Evolutionary conservation across 2,329 filamentous ascomycete species (phyloP).

Genomic region (Arthroderma uncinatum): DNA sequence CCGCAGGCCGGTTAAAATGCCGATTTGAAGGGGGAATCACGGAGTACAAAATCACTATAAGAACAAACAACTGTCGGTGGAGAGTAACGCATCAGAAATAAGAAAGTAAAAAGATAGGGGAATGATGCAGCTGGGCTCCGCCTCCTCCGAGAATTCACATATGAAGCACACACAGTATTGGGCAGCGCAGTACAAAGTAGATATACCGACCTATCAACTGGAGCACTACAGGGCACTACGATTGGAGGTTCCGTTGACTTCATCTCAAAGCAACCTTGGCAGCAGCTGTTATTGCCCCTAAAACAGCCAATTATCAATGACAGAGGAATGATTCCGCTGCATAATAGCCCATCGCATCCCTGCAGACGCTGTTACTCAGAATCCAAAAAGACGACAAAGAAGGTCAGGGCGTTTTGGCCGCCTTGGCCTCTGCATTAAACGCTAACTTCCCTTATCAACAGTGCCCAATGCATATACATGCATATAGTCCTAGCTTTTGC

Average conservation of each 20-base stretch:
- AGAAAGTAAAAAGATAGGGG: neutral
- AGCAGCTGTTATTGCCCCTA: neutral
- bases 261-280: neutral
- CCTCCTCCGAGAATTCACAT: neutral
- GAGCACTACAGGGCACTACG: neutral
- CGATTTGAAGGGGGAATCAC: neutral
- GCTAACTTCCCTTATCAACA: neutral
- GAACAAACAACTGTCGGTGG: neutral
- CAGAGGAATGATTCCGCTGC: neutral
- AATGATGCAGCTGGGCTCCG: neutral
- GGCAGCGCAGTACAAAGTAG: neutral
- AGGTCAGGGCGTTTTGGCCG: conserved; percentile 3
- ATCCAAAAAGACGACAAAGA: neutral
- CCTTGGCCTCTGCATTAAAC: neutral
- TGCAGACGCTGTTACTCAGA: neutral
- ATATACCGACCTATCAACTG: neutral
- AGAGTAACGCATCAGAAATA: neutral
- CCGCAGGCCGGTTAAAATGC: neutral
- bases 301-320: neutral
- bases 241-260: neutral
- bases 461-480: conserved; percentile 1
- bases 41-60: neutral
- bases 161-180: neutral
- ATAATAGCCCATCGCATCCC: conserved; percentile 1
- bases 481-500: neutral